Conservation (phyloP, 768 basidiomycete species). For the Macrolepiota albuminosa region DNA sequence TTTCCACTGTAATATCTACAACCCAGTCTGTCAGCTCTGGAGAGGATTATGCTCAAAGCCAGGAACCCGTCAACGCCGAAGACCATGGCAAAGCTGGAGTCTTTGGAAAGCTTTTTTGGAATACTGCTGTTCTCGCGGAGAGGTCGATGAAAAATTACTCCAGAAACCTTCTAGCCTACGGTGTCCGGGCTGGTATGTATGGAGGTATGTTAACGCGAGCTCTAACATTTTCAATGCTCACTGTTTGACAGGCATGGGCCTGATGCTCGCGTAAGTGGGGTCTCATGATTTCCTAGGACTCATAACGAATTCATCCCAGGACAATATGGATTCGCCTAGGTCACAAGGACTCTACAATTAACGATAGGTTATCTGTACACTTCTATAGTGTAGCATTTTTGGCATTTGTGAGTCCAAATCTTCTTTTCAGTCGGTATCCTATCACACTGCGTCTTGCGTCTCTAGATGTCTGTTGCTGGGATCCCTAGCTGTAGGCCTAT, state of each 20-base stretch:
- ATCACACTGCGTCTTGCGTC: neutral
- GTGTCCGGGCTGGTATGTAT: constrained; percentile 54
- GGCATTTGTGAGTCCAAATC: constrained; percentile 32
- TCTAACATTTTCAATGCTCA: neutral
- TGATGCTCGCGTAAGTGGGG: constrained; percentile 36
- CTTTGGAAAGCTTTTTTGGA: constrained; percentile 30
- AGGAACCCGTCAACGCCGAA: neutral
- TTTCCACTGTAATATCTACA: constrained; percentile 17
- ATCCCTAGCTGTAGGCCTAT: constrained; percentile 43
- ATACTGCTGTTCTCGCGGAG: constrained; percentile 43
- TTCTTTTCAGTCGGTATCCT: neutral
- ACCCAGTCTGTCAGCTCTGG: neutral
- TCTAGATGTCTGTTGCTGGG: constrained; percentile 54
- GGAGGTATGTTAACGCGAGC: constrained; percentile 24
- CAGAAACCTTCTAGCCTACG: constrained; percentile 54
- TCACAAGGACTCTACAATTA: constrained; percentile 32
- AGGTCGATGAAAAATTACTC: constrained; percentile 45
- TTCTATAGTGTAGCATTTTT: constrained; percentile 57
- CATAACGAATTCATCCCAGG: constrained; percentile 29
- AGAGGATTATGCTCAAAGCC: neutral
- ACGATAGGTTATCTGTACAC: constrained; percentile 46
- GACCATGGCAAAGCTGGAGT: constrained; percentile 25
- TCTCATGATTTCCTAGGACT: neutral
- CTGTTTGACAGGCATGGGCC: constrained; percentile 30
- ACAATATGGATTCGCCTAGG: constrained; percentile 50